Percentiles rank a stretch among this genome's conserved stretches.
phyloP scores from a whole-genome alignment of 2,329 filamentous ascomycete genomes.

The Epichloe scottii region DNA sequence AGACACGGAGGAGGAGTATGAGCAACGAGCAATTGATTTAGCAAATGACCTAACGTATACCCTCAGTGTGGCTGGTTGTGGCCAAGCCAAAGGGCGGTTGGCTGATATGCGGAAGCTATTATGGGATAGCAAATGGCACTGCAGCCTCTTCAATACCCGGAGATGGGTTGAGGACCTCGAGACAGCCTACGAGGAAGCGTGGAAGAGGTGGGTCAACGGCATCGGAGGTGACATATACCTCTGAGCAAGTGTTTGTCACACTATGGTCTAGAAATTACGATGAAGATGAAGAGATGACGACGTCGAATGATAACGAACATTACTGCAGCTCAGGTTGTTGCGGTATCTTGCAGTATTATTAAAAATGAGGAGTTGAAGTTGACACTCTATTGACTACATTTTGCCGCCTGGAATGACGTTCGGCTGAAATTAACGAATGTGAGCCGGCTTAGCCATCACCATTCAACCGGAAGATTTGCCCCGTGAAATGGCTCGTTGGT shows the following conservation, averaged over 20 bases:
- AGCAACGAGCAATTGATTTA: conserved; percentile 59
- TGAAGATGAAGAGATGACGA: conserved; percentile 3
- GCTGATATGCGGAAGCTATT: conserved; percentile 68
- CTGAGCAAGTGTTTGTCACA: conserved; percentile 11
- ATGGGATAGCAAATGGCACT: conserved; percentile 73
- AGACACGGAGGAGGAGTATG: conserved; percentile 68
- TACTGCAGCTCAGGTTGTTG: not conserved
- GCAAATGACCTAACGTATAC: conserved; percentile 51
- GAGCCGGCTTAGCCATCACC: no score
- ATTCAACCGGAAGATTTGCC: no score
- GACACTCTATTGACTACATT: no score
- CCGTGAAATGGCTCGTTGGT: no score
- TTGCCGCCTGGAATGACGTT: no score
- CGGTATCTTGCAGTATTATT: not conserved
- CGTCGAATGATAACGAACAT: not conserved
- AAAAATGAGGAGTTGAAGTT: no score
- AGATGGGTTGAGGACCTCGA: conserved; percentile 89
- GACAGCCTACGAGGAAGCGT: conserved; percentile 75
- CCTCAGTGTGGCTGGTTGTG: conserved; percentile 28
- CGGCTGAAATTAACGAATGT: no score
- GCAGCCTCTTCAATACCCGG: conserved; percentile 79
- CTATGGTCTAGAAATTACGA: not conserved
- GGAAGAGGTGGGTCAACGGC: conserved; percentile 75
- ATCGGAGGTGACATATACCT: conserved; percentile 91
- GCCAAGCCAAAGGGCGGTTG: conserved; percentile 54